These are phyloP conservation scores for Phaeosphaeria sp. DNA, from an alignment of 2,329 filamentous ascomycete genomes.

Conservation along the genomic window DNA sequence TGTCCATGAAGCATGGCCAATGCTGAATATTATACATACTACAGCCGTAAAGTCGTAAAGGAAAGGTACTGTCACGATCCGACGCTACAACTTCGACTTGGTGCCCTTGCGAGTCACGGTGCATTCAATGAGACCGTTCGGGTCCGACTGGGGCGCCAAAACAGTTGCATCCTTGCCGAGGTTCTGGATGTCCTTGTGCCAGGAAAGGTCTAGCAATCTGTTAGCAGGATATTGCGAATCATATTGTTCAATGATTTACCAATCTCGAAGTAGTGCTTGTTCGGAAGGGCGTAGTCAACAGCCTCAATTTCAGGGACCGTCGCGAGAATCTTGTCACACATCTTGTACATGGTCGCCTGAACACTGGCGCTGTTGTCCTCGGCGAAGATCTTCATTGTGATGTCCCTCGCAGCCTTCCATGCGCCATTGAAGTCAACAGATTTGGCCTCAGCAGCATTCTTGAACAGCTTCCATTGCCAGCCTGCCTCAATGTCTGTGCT, in stretches of 20 bases:
- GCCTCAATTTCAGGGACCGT: constrained; percentile 73
- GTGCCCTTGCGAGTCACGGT: constrained; percentile 71
- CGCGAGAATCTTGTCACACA: constrained; percentile 85
- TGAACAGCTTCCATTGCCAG: constrained; percentile 85
- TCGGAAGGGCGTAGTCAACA: constrained; percentile 86
- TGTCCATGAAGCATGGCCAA: constrained; percentile 5
- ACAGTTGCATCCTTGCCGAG: constrained; percentile 95
- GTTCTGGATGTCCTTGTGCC: constrained; percentile 96
- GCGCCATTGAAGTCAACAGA: constrained; percentile 76
- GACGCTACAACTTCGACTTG: constrained; percentile 52
- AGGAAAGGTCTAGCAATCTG: constrained; percentile 75
- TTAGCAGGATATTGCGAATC: constrained; percentile 8
- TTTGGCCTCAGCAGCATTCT: constrained; percentile 71
- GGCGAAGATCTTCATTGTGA: constrained; percentile 92
- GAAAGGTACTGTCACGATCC: neutral
- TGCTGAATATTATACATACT: constrained; percentile 16
- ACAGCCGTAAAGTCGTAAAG: constrained; percentile 15
- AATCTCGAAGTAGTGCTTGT: constrained; percentile 99
- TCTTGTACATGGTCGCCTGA: constrained; percentile 99
- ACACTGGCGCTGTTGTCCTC: constrained; percentile 91
- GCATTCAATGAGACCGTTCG: constrained; percentile 95
- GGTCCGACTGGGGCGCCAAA: constrained; percentile 88
- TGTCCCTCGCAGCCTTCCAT: constrained; percentile 77
- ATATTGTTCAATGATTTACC: constrained; percentile 60
- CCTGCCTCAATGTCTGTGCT: constrained; percentile 88